These are phyloP conservation scores for Candida frijolesensis DNA, from an alignment of 1,139 yeast species.

Conservation along the genomic window DNA sequence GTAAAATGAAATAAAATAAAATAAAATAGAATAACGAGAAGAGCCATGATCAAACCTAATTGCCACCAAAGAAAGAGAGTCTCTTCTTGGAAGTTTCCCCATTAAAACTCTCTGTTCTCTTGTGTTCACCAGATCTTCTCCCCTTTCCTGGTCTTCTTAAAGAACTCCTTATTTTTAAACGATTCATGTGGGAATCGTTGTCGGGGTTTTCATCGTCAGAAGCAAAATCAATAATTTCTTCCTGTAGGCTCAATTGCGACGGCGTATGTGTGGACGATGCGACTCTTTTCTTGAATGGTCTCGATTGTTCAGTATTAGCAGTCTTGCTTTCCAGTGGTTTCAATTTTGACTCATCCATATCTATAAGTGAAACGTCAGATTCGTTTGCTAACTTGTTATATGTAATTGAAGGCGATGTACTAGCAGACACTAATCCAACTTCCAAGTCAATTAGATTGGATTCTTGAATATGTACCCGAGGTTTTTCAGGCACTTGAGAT, in stretches of 20 bases:
- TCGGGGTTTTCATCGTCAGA: conserved; percentile 50
- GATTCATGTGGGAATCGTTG: conserved; percentile 40
- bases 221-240: conserved; percentile 51
- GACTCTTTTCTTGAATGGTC: conserved; percentile 36
- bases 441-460: conserved; percentile 43
- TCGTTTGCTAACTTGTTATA: conserved; percentile 18
- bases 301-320: conserved; percentile 18
- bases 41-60: conserved; percentile 1
- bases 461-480: conserved; percentile 11
- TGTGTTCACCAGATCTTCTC: conserved; percentile 35
- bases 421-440: conserved; percentile 38
- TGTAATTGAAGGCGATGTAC: conserved; percentile 27
- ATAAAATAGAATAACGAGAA: background rate
- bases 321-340: background rate
- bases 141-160: conserved; percentile 35
- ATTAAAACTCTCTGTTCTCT: conserved; percentile 33
- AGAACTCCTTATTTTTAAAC: conserved; percentile 45
- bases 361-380: conserved; percentile 33
- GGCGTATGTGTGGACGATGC: conserved; percentile 33
- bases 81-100: conserved; percentile 29
- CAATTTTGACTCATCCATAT: conserved; percentile 26
- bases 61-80: conserved; percentile 33
- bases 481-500: background rate
- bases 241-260: conserved; percentile 38
- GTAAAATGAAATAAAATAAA: background rate